A percentile compares a stretch with the other conserved stretches of the same genome.
Evolutionary conservation across 208 protist genomes (phyloP).

Genomic region (Acanthamoeba castellanii): DNA sequence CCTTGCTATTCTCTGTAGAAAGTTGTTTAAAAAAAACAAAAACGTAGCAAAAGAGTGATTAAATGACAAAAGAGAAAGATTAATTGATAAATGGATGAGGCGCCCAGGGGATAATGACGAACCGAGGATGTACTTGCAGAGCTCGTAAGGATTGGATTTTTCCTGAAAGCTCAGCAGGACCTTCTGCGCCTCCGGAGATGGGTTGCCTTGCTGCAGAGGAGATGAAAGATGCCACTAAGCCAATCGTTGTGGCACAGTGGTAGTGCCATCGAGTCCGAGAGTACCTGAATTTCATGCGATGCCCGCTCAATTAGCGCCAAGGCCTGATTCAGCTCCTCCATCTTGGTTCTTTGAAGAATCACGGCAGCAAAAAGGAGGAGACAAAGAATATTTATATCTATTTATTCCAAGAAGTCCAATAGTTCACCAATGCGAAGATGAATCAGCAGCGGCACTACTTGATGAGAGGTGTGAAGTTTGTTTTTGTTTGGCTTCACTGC

Average conservation of each 20-base stretch:
- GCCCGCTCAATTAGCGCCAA: not conserved
- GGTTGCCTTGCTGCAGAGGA: constrained; percentile 36
- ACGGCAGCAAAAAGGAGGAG: not conserved
- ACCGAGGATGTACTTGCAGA: constrained; percentile 61
- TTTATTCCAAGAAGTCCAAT: no score
- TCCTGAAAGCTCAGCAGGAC: constrained; percentile 22
- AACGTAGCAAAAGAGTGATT: no score
- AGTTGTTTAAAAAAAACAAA: no score
- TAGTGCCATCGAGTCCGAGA: no score
- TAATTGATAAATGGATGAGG: no score
- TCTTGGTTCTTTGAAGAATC: not conserved
- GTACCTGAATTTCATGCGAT: not conserved
- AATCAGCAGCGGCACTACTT: no score
- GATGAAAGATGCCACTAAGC: no score
- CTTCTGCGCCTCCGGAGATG: constrained; percentile 14
- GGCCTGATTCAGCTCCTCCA: constrained; percentile 5
- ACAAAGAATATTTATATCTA: not conserved
- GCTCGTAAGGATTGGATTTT: not conserved
- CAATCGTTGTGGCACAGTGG: no score
- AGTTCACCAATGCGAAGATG: no score
- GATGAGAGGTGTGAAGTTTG: no score
- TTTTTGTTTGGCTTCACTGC: not conserved
- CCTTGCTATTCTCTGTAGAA: constrained; percentile 50
- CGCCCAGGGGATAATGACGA: not conserved
- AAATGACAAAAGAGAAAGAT: not conserved